Base-by-base conservation (phyloP, 2,329 filamentous ascomycete genomes). In the Fusarium subtropicale region DNA sequence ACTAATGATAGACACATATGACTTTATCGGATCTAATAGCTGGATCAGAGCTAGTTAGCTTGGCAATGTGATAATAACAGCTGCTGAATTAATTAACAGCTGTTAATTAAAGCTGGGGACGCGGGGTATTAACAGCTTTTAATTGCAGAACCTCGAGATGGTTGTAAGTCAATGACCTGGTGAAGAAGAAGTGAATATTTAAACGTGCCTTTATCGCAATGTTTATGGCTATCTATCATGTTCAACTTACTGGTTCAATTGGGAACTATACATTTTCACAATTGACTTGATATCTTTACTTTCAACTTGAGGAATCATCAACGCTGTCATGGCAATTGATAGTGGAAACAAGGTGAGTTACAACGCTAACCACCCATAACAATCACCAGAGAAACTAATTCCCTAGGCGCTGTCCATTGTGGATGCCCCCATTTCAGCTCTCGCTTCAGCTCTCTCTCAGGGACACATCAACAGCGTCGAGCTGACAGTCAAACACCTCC, bases 391-490 rank as follows among this genome's bases (percentile, higher is more conserved):
- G 3, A 22, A 15, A 13, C 47, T 53, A 26, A 53, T 5, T 30
- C 3, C 11, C 3, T 1, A 57, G 55, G 11, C 7, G 1, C 20
- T 28, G 5, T 57, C 55, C 4, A 57, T 57, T 8, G 46, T 53
- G 11, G 46, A 57, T 10, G 55, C 55, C 2, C 22, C 55, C 8
- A 53, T 57, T 4, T 22, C 47, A 13, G 16, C 26, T 6, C 47
- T 57, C 7, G 36, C 55, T 22, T 33, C 46, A 18, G 55, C 55
- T 15, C 36, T 57, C 1, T 57, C 55, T 13, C 46, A 42, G 7
- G 55, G 55, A 8, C 46, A 57, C 13, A 8, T 30, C 34, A 57
- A 36, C 22, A 57, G 55, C 5, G 55, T 57, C 31, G 47, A 53
- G 16, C 18, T 57, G 11, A 57, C 55, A 7, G 30, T 26, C 20